Conservation (phyloP, 2,329 filamentous ascomycete species). For the Neonectria neomacrospora region DNA sequence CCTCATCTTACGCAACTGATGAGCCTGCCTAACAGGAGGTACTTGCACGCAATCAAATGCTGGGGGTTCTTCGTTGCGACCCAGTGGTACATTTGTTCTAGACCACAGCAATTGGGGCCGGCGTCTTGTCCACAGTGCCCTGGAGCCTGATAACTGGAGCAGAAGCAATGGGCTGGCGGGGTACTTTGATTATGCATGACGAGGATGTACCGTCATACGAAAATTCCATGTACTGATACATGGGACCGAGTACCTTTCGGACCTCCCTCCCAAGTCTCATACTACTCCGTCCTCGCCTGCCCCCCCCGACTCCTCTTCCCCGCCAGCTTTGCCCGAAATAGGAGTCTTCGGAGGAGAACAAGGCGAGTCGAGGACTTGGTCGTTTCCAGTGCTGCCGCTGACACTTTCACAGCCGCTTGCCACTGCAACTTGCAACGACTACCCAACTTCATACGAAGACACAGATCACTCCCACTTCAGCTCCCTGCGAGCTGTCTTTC, state of each 20-base stretch:
- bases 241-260: slow-evolving; percentile 42
- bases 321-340: slow-evolving; percentile 17
- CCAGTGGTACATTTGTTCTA: slow-evolving; percentile 37
- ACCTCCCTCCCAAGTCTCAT: slow-evolving; percentile 26
- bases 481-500: slow-evolving; percentile 3
- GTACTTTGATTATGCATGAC: slow-evolving; percentile 51
- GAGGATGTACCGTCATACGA: slow-evolving; percentile 51
- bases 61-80: slow-evolving; percentile 23
- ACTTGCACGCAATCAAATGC: slow-evolving; percentile 22
- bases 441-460: background rate
- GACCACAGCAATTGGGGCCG: slow-evolving; percentile 32
- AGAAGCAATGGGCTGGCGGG: slow-evolving; percentile 36
- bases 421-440: background rate
- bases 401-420: slow-evolving; percentile 2
- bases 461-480: slow-evolving; percentile 5
- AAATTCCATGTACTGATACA: slow-evolving; percentile 49
- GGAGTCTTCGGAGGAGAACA: slow-evolving; percentile 4
- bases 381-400: slow-evolving; percentile 14
- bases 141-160: slow-evolving; percentile 34
- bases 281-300: too few species aligned
- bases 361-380: slow-evolving; percentile 7
- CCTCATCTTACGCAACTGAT: slow-evolving; percentile 7
- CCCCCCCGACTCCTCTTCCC: slow-evolving; percentile 16
- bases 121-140: slow-evolving; percentile 30
- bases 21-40: slow-evolving; percentile 1